Percentiles rank a stretch among this genome's conserved stretches.
Conservation (phyloP, 192 early-diverging fungal genomes). For the Gigaspora rosea region DNA sequence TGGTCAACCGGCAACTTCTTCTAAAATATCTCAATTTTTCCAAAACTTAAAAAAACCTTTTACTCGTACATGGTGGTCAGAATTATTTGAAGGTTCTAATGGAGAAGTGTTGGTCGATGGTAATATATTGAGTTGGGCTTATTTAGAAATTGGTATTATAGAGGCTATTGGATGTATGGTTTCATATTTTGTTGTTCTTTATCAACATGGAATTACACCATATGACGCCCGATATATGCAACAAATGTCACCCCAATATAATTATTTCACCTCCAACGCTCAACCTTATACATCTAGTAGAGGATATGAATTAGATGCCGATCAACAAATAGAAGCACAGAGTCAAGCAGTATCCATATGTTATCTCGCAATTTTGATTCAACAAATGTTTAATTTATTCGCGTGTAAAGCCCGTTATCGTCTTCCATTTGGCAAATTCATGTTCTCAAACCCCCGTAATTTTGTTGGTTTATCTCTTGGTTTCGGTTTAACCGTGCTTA, state of each 20-base stretch:
- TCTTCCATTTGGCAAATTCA: conserved; percentile 77
- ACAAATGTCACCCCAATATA: conserved; percentile 42
- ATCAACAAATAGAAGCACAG: conserved; percentile 65
- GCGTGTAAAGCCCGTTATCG: conserved; percentile 81
- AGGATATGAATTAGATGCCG: conserved; percentile 48
- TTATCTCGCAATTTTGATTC: conserved; percentile 79
- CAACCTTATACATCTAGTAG: conserved; percentile 38
- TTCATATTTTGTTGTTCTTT: conserved; percentile 80
- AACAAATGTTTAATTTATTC: conserved; percentile 95
- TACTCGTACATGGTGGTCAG: conserved; percentile 60
- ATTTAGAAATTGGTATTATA: conserved; percentile 84
- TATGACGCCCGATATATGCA: conserved; percentile 59
- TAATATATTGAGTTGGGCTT: conserved; percentile 79
- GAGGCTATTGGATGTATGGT: conserved; percentile 69
- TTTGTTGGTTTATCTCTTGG: conserved; percentile 77
- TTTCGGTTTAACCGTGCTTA: conserved; percentile 61
- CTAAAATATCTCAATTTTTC: conserved; percentile 33
- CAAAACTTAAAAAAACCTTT: conserved; percentile 49
- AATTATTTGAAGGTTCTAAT: conserved; percentile 66
- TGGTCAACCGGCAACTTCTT: conserved; percentile 46
- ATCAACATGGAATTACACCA: conserved; percentile 64
- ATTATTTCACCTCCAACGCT: conserved; percentile 54
- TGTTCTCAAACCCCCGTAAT: conserved; percentile 75
- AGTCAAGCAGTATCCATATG: conserved; percentile 77
- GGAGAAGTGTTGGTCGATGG: conserved; percentile 88